These are phyloP conservation scores for Pseudopithomyces maydicus DNA, from an alignment of 2,329 filamentous ascomycete genomes.

Conservation along the genomic window DNA sequence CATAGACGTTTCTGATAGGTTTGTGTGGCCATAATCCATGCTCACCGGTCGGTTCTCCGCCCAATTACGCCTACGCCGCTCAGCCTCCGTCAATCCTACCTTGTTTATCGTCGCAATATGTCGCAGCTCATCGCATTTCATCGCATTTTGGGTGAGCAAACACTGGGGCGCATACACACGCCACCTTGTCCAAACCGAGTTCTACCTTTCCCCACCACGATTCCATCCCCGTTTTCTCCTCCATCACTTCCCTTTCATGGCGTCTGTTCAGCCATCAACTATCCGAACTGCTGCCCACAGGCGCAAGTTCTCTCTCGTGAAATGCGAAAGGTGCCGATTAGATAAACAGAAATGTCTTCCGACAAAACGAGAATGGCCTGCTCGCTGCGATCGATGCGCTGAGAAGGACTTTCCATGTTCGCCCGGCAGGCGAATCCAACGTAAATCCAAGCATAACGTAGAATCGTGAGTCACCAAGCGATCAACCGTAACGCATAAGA, in stretches of 20 bases:
- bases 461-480: neutral
- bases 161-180: neutral
- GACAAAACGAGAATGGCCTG: constrained; percentile 6
- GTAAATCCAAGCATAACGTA: neutral
- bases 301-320: constrained; percentile 8
- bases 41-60: neutral
- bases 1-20: neutral
- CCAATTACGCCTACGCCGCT: neutral
- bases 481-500: neutral
- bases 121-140: neutral
- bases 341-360: constrained; percentile 14
- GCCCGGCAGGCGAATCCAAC: constrained; percentile 8
- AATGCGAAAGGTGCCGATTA: constrained; percentile 10
- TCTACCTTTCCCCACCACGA: no score
- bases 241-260: neutral
- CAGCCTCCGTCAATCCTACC: neutral
- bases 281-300: neutral
- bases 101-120: neutral
- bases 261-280: neutral
- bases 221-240: neutral
- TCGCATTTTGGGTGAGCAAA: neutral
- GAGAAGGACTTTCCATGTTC: constrained; percentile 13
- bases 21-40: neutral
- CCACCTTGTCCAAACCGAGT: neutral
- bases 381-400: constrained; percentile 5